Evolutionary conservation across 257 asterid genomes (phyloP), one percentile per base, ranked within the genome.

Genomic region (Lithospermum erythrorhizon): DNA sequence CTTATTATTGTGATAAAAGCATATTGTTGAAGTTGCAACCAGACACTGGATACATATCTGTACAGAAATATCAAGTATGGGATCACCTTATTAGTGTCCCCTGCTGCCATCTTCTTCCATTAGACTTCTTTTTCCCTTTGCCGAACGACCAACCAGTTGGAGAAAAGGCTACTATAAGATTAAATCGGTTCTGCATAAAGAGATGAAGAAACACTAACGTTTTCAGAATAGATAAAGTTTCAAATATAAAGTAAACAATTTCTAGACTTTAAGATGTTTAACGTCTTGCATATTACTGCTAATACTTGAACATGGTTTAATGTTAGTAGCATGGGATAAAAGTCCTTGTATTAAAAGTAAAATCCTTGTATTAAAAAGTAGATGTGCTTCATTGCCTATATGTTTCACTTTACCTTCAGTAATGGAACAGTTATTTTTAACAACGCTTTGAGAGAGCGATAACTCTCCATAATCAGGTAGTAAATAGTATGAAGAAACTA

Each of bases 121-220:
- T 71, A 14, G 94, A 80, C 77, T 82, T 84, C 78, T 75, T 75
- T 70, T 81, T 93, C 61, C 98, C 96, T 76, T 93, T 88, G 14
- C 90, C 96, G 55, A 83, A 82, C 57, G 93, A 75, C 96, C 96
- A 87, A 57, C 96, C 98, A 22, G 98, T 87, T n/a, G 98, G 96
- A 29, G 98, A 87, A 72, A 90, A 80, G 27, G 95, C 79, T 57
- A 90, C 95, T 59, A 87, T 76, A 64, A 83, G 78, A 77, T 79
- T 85, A 62, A 63, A 90, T 47, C 90, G 85, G 27, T 77, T 78
- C 96, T 90, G 79, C 53, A 30, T 24, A 64, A 63, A 52, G 45
- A 52, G 57, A 57, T 55, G 9, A 11, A 64, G 52, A 2, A 21
- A 0, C 21, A 9, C 9, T 15, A 6, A 32, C n/a, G 21, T 58